Evolutionary conservation across 1,139 yeast species (phyloP), one percentile per base, ranked within the genome.

Genomic region (Diutina ranongensis): DNA sequence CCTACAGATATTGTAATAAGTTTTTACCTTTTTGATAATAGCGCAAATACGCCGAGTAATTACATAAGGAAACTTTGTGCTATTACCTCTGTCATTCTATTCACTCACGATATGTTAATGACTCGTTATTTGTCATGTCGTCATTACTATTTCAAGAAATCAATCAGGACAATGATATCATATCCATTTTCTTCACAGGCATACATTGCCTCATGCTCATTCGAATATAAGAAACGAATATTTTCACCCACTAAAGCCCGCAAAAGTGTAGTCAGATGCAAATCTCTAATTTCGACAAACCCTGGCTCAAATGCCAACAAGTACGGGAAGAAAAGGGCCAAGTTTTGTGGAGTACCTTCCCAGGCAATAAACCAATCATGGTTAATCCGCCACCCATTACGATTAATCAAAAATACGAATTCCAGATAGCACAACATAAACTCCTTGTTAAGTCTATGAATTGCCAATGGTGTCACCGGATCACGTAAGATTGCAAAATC

Each of bases 171-270:
- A 53, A 92, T 92, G 47, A 88, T 89, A 59, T 92, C 97, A 55
- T 76, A 80, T 2, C 97, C 97, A 50, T 78, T 76, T 52, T 85
- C 95, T 59, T 89, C 97, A 59, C 89, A 87, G 1, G 88, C 97
- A 62, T 88, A 92, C 63, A 92, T 67, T 32, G 94, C 94, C 64
- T 92, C 97, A 58, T 92, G 95, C 45, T 95, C 92, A 49, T 86
- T 85, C 47, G 88, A 83, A 58, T 88, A 95, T 57, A 89, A 68
- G 57, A 87, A 79, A 49, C 97, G 68, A 49, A 92, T 89, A 60
- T 88, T 89, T 52, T 88, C 97, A 3, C 97, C 97, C n/a, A 85
- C 77, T 49, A 92, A 81, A n/a, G 94, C 89, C 49, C 96, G 72
- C 38, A 88, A 75, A 49, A 92, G 67, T 53, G 81, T 94, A 3